A percentile compares a stretch with the other conserved stretches of the same genome.
phyloP scores from a whole-genome alignment of 495 filamentous ascomycete genomes.

The Penicillium crystallinum region DNA sequence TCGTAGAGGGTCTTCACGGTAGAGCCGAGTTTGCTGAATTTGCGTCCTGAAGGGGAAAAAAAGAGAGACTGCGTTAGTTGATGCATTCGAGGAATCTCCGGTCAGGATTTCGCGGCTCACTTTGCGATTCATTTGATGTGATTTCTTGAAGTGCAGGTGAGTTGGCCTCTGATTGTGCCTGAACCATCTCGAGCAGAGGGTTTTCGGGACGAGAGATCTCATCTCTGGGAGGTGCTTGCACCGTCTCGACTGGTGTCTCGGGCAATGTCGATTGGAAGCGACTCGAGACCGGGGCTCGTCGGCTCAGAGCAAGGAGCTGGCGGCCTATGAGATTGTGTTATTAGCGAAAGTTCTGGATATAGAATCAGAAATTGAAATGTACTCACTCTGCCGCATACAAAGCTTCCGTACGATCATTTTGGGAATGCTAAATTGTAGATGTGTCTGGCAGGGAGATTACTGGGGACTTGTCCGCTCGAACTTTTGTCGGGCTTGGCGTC shows the following conservation, averaged over 20 bases:
- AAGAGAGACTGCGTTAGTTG: not conserved
- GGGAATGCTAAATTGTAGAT: slow-evolving; percentile 11
- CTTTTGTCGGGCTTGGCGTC: slow-evolving; percentile 42
- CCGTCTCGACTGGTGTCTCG: slow-evolving; percentile 27
- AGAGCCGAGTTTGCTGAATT: slow-evolving; percentile 32
- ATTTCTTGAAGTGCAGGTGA: not conserved
- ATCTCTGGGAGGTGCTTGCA: slow-evolving; percentile 11
- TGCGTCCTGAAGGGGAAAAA: slow-evolving; percentile 17
- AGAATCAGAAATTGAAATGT: not conserved
- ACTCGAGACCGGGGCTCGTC: slow-evolving; percentile 31
- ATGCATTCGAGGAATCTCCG: not conserved
- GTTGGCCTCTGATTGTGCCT: slow-evolving; percentile 5
- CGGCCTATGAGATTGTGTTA: slow-evolving; percentile 28
- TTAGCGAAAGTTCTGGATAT: slow-evolving; percentile 1
- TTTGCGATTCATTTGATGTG: slow-evolving; percentile 8
- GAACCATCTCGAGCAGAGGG: slow-evolving; percentile 14
- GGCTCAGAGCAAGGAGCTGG: slow-evolving; percentile 37
- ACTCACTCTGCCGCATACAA: slow-evolving; percentile 43
- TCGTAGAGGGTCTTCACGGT: slow-evolving; percentile 45
- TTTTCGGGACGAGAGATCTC: slow-evolving; percentile 8
- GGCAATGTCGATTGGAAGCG: slow-evolving; percentile 33
- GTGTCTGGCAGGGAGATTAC: slow-evolving; percentile 11
- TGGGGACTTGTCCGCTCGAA: slow-evolving; percentile 34
- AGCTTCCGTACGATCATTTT: slow-evolving; percentile 44
- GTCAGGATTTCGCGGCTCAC: slow-evolving; percentile 15